These are phyloP conservation scores for Combretum micranthum DNA, from an alignment of 345 rosid species.

Conservation along the genomic window DNA sequence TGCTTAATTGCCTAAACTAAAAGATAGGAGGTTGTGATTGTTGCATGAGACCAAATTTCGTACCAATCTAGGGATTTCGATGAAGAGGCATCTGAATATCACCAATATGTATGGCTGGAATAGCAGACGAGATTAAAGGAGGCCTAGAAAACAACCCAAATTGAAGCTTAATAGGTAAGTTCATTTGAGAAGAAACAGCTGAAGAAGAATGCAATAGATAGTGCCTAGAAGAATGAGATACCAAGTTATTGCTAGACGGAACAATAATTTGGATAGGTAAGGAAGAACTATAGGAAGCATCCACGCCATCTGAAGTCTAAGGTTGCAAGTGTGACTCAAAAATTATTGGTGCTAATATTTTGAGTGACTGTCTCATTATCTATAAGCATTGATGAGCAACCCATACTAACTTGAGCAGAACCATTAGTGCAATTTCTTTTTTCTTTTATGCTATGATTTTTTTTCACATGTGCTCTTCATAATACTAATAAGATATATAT, in stretches of 20 bases:
- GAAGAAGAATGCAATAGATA: constrained; percentile 29
- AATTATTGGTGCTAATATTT: constrained; percentile 33
- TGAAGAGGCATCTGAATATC: constrained; percentile 99
- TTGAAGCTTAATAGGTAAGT: constrained; percentile 72
- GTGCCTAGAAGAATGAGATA: constrained; percentile 35
- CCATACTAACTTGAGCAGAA: constrained; percentile 29
- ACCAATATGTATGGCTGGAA: constrained; percentile 98
- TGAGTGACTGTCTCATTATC: constrained; percentile 53
- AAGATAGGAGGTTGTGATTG: constrained; percentile 68
- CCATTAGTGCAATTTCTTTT: too few species aligned
- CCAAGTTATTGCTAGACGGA: constrained; percentile 26
- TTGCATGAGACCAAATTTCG: constrained; percentile 55
- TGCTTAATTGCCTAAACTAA: constrained; percentile 87
- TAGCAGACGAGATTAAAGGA: constrained; percentile 80
- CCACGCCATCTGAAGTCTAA: constrained; percentile 29
- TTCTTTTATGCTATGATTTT: too few species aligned
- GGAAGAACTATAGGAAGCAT: constrained; percentile 28
- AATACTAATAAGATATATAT: too few species aligned
- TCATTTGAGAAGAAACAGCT: constrained; percentile 41
- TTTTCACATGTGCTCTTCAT: too few species aligned
- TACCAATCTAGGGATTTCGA: constrained; percentile 63
- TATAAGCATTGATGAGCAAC: too few species aligned
- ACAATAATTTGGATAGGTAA: constrained; percentile 23
- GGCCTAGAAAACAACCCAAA: constrained; percentile 97
- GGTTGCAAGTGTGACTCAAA: constrained; percentile 24